Conservation (phyloP, 768 basidiomycete genomes). For the Boletus sp. region DNA sequence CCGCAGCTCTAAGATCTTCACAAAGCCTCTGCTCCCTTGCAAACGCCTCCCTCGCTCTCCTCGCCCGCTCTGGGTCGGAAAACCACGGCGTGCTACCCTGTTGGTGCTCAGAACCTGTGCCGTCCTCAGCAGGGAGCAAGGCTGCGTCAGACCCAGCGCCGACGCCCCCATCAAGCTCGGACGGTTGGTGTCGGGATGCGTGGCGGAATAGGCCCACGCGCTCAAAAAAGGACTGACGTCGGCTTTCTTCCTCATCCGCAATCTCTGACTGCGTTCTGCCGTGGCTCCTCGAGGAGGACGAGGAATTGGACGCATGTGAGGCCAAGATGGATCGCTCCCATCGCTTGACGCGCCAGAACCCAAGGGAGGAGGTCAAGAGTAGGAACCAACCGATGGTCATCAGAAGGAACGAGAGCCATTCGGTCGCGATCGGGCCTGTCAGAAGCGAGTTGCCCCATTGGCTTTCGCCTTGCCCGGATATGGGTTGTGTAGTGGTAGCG, state of each 20-base stretch:
- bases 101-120: conserved; percentile 30
- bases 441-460: conserved; percentile 41
- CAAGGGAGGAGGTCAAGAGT: conserved; percentile 84
- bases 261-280: conserved; percentile 26
- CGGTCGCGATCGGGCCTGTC: conserved; percentile 71
- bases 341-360: conserved; percentile 87
- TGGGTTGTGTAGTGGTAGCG: conserved; percentile 6
- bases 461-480: conserved; percentile 5
- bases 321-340: conserved; percentile 80
- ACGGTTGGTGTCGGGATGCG: conserved; percentile 6
- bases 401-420: conserved; percentile 93
- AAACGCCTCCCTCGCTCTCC: conserved; percentile 44
- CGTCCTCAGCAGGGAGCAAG: conserved; percentile 19
- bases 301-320: conserved; percentile 35
- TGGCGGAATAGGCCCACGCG: conserved; percentile 25
- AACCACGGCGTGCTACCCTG: conserved; percentile 31
- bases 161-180: conserved; percentile 8
- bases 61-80: conserved; percentile 46
- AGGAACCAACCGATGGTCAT: conserved; percentile 93
- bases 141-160: conserved; percentile 7
- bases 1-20: conserved; percentile 60
- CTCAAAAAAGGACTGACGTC: conserved; percentile 30
- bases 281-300: conserved; percentile 37
- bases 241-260: conserved; percentile 26
- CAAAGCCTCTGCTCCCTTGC: conserved; percentile 58